Evolutionary conservation across 257 asterid genomes (phyloP).

Genomic region (Leptodermis oblonga): DNA sequence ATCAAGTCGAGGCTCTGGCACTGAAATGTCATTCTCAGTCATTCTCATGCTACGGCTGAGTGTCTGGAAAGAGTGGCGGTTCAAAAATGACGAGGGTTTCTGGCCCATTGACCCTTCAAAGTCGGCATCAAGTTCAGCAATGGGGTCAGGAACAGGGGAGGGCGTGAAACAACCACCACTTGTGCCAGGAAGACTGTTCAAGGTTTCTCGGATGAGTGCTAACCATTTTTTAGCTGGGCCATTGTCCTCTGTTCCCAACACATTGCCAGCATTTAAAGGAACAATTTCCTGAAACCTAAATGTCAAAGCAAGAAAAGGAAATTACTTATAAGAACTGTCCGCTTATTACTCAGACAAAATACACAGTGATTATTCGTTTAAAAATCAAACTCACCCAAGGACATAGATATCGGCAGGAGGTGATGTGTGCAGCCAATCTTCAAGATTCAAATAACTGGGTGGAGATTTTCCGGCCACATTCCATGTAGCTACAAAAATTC

Average conservation of each 20-base stretch:
- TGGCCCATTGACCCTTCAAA: conserved; percentile 66
- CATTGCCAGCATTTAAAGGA: conserved; percentile 96
- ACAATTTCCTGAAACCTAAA: conserved; percentile 98
- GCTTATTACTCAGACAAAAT: not conserved
- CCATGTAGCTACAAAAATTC: conserved; percentile 96
- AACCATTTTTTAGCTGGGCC: conserved; percentile 97
- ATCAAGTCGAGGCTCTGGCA: conserved; percentile 61
- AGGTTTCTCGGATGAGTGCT: conserved; percentile 62
- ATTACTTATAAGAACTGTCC: not conserved
- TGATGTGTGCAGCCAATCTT: conserved; percentile 94
- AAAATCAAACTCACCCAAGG: conserved; percentile 65
- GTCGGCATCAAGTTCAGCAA: conserved; percentile 74
- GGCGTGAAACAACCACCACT: conserved; percentile 56
- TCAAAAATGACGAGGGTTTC: conserved; percentile 49
- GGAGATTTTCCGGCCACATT: conserved; percentile 99
- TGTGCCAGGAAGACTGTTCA: conserved; percentile 69
- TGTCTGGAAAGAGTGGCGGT: conserved; percentile 68
- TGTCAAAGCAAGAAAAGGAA: conserved; percentile 1
- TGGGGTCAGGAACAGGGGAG: conserved; percentile 78
- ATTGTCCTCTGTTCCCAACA: conserved; percentile 91
- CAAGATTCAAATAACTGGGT: conserved; percentile 65
- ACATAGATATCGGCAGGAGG: conserved; percentile 98
- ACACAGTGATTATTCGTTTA: not conserved
- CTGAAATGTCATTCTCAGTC: conserved; percentile 48
- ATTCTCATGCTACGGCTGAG: conserved; percentile 79